phyloP scores from a whole-genome alignment of 345 rosid species.

The Citrus reticulata region DNA sequence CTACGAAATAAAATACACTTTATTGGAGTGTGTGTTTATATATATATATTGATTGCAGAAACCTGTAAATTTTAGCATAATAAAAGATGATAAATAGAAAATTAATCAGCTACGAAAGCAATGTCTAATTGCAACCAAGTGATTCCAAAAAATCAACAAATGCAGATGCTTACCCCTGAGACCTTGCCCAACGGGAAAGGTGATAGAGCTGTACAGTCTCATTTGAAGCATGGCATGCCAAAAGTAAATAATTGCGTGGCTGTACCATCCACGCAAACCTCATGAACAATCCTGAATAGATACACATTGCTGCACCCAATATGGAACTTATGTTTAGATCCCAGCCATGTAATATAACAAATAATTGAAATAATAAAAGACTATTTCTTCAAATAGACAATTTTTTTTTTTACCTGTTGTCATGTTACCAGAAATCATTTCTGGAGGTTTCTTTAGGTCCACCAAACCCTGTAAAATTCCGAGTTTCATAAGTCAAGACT shows the following conservation, averaged over 20 bases:
- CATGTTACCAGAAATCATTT: constrained; percentile 91
- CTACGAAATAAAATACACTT: too few relatives aligned
- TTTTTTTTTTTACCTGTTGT: constrained; percentile 43
- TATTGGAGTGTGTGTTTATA: too few relatives aligned
- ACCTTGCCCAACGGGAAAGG: constrained; percentile 81
- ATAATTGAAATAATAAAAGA: background rate
- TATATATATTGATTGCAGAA: too few relatives aligned
- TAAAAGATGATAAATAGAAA: background rate
- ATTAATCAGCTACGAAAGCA: background rate
- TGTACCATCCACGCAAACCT: constrained; percentile 94
- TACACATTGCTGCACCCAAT: constrained; percentile 59
- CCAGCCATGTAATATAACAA: background rate
- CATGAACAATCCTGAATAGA: constrained; percentile 77
- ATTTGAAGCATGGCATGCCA: constrained; percentile 93
- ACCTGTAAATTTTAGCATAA: background rate
- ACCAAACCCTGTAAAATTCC: constrained; percentile 63
- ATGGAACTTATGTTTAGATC: constrained; percentile 1
- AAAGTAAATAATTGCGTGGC: constrained; percentile 78
- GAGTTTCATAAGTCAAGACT: background rate
- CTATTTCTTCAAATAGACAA: background rate
- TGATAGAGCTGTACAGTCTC: constrained; percentile 96
- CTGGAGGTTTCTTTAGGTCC: constrained; percentile 94
- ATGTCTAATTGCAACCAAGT: background rate
- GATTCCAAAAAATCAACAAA: background rate
- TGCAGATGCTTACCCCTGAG: constrained; percentile 50